Percentiles rank a stretch among this genome's conserved stretches.
phyloP scores from a whole-genome alignment of 78 protist species.

The Guillardia theta region DNA sequence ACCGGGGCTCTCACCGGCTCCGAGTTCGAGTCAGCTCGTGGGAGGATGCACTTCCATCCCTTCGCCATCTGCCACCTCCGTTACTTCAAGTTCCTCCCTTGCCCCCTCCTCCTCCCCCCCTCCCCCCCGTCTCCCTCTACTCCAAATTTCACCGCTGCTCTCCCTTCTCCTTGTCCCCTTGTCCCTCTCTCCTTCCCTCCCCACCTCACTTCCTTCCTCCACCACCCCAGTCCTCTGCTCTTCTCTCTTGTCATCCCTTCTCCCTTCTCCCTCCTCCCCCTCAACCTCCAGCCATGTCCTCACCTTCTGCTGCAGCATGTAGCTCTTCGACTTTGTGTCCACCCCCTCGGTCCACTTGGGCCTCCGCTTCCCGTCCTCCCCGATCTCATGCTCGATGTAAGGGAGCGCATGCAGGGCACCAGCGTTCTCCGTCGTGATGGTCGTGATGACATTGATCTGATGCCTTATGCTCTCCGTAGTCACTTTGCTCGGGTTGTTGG shows the following conservation, averaged over 20 bases:
- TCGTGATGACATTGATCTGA: not conserved
- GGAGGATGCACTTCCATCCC: not conserved
- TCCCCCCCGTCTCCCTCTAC: no score
- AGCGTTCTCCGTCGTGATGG: not conserved
- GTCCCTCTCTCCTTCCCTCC: no score
- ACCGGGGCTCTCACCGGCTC: not conserved
- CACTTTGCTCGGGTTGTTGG: not conserved
- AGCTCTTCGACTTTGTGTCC: not conserved
- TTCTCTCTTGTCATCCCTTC: no score
- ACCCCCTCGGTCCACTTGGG: not conserved
- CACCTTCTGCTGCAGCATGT: not conserved
- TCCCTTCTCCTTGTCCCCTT: no score
- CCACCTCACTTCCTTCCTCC: no score
- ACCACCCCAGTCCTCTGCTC: no score
- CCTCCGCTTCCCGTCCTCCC: not conserved
- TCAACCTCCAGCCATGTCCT: no score
- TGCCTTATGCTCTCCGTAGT: not conserved
- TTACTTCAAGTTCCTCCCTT: no score
- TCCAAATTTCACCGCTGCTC: no score
- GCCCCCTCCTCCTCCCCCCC: no score
- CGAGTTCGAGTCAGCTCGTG: not conserved
- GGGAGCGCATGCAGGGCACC: constrained; percentile 27
- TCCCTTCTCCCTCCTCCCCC: no score
- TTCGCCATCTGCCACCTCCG: constrained; percentile 1
- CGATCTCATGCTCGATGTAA: constrained; percentile 14